Evolutionary conservation across 1,284 basidiomycete species (phyloP), one percentile per base, ranked within the genome.

Genomic region (Fomitopsis pinicola): DNA sequence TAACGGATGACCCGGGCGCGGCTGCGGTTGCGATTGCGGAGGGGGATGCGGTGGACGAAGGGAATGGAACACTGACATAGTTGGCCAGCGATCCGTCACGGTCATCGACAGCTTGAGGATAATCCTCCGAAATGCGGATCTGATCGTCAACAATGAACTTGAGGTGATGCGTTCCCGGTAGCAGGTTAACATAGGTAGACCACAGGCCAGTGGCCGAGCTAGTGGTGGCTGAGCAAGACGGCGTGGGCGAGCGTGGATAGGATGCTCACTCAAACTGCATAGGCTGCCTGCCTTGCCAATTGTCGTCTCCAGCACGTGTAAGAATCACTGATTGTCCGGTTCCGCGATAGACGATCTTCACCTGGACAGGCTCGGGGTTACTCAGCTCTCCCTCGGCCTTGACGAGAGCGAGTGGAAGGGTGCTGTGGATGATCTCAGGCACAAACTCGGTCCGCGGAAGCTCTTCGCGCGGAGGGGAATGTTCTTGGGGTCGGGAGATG

Each of bases 91-190:
- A 92, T 36, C 97, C 97, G 70, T 97, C 93, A 10, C 69, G 64
- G 68, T 95, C 94, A 72, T 98, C 96, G 36, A 95, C 94, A 0
- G 96, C 94, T 1, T 93, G 92, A 8, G 95, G 91, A 26, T 97
- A 83, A 66, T 95, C 88, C 60, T 88, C 82, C 5, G 88, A 82
- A 14, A 88, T 79, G 62, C 89, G 86, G 89, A 91, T 95, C 57
- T 89, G 85, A 62, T 94, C 91, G 75, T 99, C 97, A 62, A 99
- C 94, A 67, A 98, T 86, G 80, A 98, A 99, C 66, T 96, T 95
- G 72, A 98, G 84, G 63, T 97, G 92, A 72, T 99, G 96, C 2
- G 95, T 96, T 26, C 97, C 97, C 0, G 96, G 95, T 14, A 88
- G 85, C 3, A 97, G 83, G 17, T 77, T 64, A 45, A 91, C 80